Evolutionary conservation across 163 green algal genomes (phyloP).

Genomic region (Scenedesmus sp.): DNA sequence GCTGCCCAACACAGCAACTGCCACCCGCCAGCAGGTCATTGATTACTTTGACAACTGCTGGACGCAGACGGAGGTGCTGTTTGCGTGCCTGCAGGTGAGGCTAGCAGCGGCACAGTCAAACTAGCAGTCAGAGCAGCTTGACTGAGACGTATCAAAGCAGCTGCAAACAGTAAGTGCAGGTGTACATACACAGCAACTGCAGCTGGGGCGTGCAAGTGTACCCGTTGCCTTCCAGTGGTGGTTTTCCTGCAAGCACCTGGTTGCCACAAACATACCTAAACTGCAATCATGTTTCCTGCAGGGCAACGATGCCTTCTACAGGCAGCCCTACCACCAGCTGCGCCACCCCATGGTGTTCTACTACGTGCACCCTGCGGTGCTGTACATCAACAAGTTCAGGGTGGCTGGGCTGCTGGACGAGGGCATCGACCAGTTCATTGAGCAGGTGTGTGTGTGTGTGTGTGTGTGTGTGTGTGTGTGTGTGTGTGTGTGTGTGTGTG

Average conservation of each 20-base stretch:
- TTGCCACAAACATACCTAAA: neutral
- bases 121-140: neutral
- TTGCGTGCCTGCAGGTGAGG: constrained; percentile 64
- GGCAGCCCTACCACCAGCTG: constrained; percentile 86
- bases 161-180: neutral
- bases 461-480: neutral
- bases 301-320: constrained; percentile 76
- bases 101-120: neutral
- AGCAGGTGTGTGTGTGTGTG: constrained; percentile 59
- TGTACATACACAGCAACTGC: neutral
- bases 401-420: constrained; percentile 78
- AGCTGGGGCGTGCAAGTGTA: neutral
- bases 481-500: neutral
- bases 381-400: constrained; percentile 90
- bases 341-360: constrained; percentile 92
- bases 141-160: too few relatives aligned
- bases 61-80: constrained; percentile 76
- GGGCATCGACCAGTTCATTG: constrained; percentile 75
- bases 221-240: neutral
- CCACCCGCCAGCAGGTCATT: constrained; percentile 69
- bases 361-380: constrained; percentile 80
- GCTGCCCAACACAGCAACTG: constrained; percentile 63
- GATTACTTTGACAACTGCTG: constrained; percentile 89
- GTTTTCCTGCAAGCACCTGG: neutral
- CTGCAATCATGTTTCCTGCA: constrained; percentile 10